Evolutionary conservation across 2,329 filamentous ascomycete genomes (phyloP).

Genomic region (Cordyceps tenuipes): DNA sequence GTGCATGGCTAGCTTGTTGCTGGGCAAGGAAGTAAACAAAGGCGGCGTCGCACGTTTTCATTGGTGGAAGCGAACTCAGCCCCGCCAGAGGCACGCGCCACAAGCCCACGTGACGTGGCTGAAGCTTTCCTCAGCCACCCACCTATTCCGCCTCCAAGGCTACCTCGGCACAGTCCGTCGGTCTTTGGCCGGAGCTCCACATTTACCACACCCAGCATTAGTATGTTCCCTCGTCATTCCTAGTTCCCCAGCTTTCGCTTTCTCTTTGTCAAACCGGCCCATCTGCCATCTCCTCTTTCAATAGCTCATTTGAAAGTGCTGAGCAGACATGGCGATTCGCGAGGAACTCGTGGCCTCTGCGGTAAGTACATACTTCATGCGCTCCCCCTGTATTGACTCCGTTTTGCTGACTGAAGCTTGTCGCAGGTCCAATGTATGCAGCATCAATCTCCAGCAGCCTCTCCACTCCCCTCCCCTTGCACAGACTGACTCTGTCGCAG

Average conservation of each 20-base stretch:
- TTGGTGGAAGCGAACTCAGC: constrained; percentile 1
- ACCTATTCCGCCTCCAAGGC: background rate
- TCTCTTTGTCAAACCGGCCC: constrained; percentile 8
- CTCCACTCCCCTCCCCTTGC: background rate
- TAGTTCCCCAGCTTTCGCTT: constrained; percentile 5
- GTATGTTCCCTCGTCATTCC: constrained; percentile 21
- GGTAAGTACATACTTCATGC: constrained; percentile 34
- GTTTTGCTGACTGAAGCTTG: constrained; percentile 9
- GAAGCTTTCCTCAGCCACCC: background rate
- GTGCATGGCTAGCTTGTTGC: constrained; percentile 23
- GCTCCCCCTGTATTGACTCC: background rate
- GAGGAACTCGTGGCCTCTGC: constrained; percentile 87
- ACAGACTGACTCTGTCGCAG: constrained; percentile 35
- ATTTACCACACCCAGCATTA: constrained; percentile 22
- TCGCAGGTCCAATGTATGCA: constrained; percentile 36
- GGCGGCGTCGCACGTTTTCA: constrained; percentile 9
- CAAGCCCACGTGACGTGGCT: constrained; percentile 19
- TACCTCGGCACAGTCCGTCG: constrained; percentile 23
- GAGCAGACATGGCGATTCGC: constrained; percentile 65
- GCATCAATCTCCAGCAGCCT: background rate
- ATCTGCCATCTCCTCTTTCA: background rate
- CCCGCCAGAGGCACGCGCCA: constrained; percentile 6
- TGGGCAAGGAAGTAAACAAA: constrained; percentile 37
- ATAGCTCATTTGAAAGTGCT: background rate
- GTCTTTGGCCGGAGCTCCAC: constrained; percentile 16